Base-by-base conservation (phyloP, 2,329 filamentous ascomycete genomes). In the Phialophora chinensis region DNA sequence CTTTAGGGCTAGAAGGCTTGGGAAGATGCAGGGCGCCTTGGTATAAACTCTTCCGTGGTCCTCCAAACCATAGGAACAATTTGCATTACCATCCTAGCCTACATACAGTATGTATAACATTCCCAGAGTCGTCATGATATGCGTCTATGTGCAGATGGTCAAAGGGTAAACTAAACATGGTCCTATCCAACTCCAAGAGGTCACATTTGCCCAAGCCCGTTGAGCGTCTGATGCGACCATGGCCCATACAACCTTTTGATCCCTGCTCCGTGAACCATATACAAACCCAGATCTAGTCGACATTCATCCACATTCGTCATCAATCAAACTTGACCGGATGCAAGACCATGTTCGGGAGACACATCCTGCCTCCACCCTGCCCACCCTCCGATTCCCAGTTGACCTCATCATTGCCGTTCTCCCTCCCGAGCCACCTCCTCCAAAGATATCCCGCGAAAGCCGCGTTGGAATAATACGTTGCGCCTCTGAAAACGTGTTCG, bases 401-500 rank as follows among this genome's bases (percentile, higher is more conserved):
- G n/a, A 70, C 38, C 52, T 73, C 72, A 29, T 62, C 60, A 63
- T 72, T 68, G 5, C 25, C 62, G 38, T 72, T 71, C 50, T 73
- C 72, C 55, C 63, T 60, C 5, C 85, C 85, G 47, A 87, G 72
- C 85, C 85, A 87, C 8, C 85, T 72, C 73, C 82, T 82, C 82
- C 83, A 87, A 35, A 87, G 67, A 72, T 85, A 86, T 4, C 81
- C 80, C 11, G 82, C 79, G 67, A 83, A 83, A 0, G 80, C 83
- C 1, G 83, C 82, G 66, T 85, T 78, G 62, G 84, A 85, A 71
- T 85, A 85, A 81, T 83, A 86, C 2, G 78, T 85, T 10, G 80
- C 81, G 1, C 84, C 83, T 0, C 79, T 70, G 72, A 86, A 85
- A 62, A 85, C 85, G 69, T 85, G 82, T 74, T 85, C 83, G 1